Evolutionary conservation across 306 rosid genomes (phyloP), one percentile per base, ranked within the genome.

Genomic region (Vigna trinervia): DNA sequence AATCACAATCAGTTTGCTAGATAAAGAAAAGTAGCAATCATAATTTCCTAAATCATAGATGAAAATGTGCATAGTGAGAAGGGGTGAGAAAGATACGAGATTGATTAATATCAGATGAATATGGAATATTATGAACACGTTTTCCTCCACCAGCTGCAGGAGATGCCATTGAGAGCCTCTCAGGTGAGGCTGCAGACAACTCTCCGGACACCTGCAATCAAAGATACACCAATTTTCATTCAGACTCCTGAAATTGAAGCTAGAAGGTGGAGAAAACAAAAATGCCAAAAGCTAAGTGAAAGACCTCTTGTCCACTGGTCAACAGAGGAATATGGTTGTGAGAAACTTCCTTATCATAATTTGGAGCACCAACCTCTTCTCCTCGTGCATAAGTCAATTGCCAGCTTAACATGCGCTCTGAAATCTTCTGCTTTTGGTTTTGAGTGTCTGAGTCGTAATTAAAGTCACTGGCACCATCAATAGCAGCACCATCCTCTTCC

Each of bases 121-220:
- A 92, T 66, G 92, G 80, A 80, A 88, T 87, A 39, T 78, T 81
- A 73, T 87, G 93, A 71, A 82, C 53, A 32, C 92, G 92, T 86
- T 92, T 95, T 41, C 90, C 92, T 1, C 85, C 86, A 74, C 83
- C 88, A 75, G 53, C 86, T 66, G 85, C 85, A 38, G 99, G 98
- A 80, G 97, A 90, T 59, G 97, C 91, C 99, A 95, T 87, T 12
- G 91, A 90, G 73, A 89, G 89, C 80, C 87, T 89, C 81, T 91
- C 99, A 12, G 99, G 97, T 39, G 99, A 95, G 45, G 92, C 97
- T n/a, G 97, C 93, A 56, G 99, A 95, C 48, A 95, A 69, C 82
- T 95, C 99, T 73, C 99, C 99, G 36, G 97, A 95, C 50, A 92
- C 91, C 97, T 95, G 79, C 82, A 69, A 75, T 73, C 20, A 51